Conservation (phyloP, 1,284 basidiomycete species). For the Waitea zeae region DNA sequence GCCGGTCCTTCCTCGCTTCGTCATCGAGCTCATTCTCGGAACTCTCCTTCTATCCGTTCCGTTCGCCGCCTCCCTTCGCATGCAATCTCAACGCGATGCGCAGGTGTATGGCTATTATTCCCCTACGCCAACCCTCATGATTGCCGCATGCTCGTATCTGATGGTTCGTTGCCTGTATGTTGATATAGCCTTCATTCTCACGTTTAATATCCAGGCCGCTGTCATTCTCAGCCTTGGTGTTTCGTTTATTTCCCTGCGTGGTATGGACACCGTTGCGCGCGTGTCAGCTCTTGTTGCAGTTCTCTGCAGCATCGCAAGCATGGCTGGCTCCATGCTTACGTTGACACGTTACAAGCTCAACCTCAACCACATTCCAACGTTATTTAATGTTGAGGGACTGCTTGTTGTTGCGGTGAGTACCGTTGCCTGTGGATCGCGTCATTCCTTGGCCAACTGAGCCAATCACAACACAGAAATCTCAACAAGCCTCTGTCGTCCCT, state of each 20-base stretch:
- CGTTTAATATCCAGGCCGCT: constrained; percentile 34
- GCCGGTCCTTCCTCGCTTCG: too few relatives aligned
- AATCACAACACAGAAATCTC: too few relatives aligned
- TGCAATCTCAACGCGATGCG: neutral
- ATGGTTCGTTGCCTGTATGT: constrained; percentile 28
- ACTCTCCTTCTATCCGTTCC: too few relatives aligned
- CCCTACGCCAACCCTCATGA: constrained; percentile 40
- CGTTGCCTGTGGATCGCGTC: too few relatives aligned
- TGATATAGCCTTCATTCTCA: constrained; percentile 2
- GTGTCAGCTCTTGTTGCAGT: constrained; percentile 47
- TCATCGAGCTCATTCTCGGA: too few relatives aligned
- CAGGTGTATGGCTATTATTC: neutral
- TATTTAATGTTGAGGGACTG: too few relatives aligned
- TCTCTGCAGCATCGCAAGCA: constrained; percentile 45
- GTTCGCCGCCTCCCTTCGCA: too few relatives aligned
- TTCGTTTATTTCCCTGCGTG: constrained; percentile 59
- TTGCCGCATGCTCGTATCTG: constrained; percentile 49
- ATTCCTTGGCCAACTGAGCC: too few relatives aligned
- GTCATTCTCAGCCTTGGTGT: constrained; percentile 61
- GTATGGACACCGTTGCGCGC: constrained; percentile 41
- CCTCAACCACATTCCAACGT: too few relatives aligned
- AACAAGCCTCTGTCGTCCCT: too few relatives aligned
- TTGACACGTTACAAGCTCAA: constrained; percentile 52
- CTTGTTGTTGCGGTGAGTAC: too few relatives aligned
- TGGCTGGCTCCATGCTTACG: constrained; percentile 46